A percentile compares a stretch with the other conserved stretches of the same genome.
phyloP scores from a whole-genome alignment of 2,329 filamentous ascomycete genomes.

The Albophoma yamanashiensis region DNA sequence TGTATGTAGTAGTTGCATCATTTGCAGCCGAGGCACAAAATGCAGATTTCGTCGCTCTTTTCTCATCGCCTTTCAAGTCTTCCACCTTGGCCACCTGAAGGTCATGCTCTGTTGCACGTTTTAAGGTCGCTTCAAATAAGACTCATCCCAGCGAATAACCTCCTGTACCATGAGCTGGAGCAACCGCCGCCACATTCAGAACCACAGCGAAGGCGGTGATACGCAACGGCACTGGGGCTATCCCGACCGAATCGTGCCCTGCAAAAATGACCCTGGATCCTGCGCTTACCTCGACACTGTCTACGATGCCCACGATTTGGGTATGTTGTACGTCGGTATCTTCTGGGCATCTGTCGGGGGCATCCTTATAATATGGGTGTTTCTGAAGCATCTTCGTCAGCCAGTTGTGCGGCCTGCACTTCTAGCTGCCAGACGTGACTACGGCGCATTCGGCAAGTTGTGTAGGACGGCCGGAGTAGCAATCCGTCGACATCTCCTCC shows the following conservation, averaged over 20 bases:
- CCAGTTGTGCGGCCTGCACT: constrained; percentile 10
- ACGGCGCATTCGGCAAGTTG: constrained; percentile 14
- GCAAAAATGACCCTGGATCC: constrained; percentile 33
- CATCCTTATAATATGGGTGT: constrained; percentile 31
- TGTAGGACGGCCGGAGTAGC: constrained; percentile 27
- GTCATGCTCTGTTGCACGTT: background rate
- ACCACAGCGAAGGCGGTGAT: constrained; percentile 22
- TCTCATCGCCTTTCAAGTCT: background rate
- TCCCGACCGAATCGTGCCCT: constrained; percentile 31
- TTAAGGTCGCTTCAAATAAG: background rate
- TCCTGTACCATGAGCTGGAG: constrained; percentile 3
- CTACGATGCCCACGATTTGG: constrained; percentile 35
- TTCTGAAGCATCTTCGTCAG: constrained; percentile 13
- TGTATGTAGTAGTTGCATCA: no score
- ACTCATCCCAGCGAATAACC: background rate
- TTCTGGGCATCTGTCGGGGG: constrained; percentile 36
- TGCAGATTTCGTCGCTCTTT: background rate
- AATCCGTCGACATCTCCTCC: constrained; percentile 44
- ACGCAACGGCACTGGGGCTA: constrained; percentile 36
- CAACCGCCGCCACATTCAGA: constrained; percentile 28
- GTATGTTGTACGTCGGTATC: constrained; percentile 40
- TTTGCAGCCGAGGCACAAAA: background rate
- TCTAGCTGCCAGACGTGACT: constrained; percentile 1
- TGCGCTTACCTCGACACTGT: constrained; percentile 41
- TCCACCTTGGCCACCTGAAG: background rate